Evolutionary conservation across 148 eudicot genomes (phyloP), one percentile per base, ranked within the genome.

Genomic region (Agrostemma githago): DNA sequence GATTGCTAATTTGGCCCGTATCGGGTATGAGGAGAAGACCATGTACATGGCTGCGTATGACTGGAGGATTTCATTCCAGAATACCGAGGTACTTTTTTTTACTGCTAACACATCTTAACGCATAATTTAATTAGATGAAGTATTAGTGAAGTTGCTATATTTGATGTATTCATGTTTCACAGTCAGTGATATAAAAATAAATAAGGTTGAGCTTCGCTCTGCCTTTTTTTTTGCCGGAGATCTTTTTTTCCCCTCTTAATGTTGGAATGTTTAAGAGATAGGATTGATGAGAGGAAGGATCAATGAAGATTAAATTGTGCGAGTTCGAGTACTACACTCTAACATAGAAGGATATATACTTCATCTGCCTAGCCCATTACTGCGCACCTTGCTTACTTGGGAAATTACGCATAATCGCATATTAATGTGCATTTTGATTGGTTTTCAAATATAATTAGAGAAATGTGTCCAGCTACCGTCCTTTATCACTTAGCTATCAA

Each of bases 31-130:
- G 75, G 98, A 93, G 86, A 93, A 93, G 76, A 89, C 84, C 63
- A 90, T 93, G 98, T 93, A 93, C 73, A 93, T 93, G 98, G 98
- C 98, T 87, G 76, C 98, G 61, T 93, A 93, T 84, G 98, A 90
- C 76, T 93, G 98, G 98, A 89, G 98, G 81, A 82, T 93, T 26
- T 83, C 98, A 70, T 90, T 86, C 82, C 98, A 93, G 75, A 90
- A 93, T 79, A 93, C 96, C 2, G 93, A 93, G 93, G 96, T 90
- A 83, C 34, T 10, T 67, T 5, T 62, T 66, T 62, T 44, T 41
- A 60, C n/a, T 8, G 39, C 26, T 51, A 42, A 26, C 59, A 9
- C 2, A 21, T 61, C 38, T 21, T 68, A 62, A 21, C 51, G 34
- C 11, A 61, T 72, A 42, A 14, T 78, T 65, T 66, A 16, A 56